A percentile compares a stretch with the other conserved stretches of the same genome.
phyloP scores from a whole-genome alignment of 495 filamentous ascomycete genomes.

The Neurospora cerealis region DNA sequence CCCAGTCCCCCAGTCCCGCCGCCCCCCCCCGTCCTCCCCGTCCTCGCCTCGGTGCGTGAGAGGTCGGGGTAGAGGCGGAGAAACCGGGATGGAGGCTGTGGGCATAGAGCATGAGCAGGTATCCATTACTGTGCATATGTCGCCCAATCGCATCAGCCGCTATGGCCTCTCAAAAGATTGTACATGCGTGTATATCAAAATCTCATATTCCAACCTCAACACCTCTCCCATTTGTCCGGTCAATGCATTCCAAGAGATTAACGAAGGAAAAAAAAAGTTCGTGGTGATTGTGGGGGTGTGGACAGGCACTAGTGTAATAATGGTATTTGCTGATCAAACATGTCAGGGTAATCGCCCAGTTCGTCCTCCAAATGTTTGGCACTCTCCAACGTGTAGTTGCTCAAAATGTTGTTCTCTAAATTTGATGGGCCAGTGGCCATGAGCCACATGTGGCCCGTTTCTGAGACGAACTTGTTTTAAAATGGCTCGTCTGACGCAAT shows the following conservation, averaged over 20 bases:
- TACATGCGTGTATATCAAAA: not conserved
- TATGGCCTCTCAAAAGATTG: not conserved
- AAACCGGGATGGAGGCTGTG: not conserved
- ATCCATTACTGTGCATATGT: not conserved
- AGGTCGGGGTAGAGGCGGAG: not conserved
- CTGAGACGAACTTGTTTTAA: not conserved
- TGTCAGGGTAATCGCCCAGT: not conserved
- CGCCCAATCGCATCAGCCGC: not conserved
- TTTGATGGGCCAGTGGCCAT: not conserved
- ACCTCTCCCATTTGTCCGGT: not conserved
- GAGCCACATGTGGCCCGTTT: not conserved
- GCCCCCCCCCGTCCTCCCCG: not conserved
- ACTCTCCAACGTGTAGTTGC: not conserved
- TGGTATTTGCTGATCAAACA: not conserved
- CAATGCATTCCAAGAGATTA: not conserved
- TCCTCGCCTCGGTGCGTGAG: not conserved
- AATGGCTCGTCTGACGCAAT: not conserved
- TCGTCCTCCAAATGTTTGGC: not conserved
- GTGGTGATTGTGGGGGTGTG: not conserved
- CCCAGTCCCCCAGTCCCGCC: not conserved
- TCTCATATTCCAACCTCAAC: not conserved
- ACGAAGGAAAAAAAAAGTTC: not conserved
- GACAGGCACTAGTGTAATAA: not conserved
- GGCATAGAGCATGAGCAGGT: not conserved
- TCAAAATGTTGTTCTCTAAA: not conserved